Percentiles rank a stretch among this genome's conserved stretches.
Evolutionary conservation across 768 basidiomycete species (phyloP).

Genomic region (Trametes maxima): DNA sequence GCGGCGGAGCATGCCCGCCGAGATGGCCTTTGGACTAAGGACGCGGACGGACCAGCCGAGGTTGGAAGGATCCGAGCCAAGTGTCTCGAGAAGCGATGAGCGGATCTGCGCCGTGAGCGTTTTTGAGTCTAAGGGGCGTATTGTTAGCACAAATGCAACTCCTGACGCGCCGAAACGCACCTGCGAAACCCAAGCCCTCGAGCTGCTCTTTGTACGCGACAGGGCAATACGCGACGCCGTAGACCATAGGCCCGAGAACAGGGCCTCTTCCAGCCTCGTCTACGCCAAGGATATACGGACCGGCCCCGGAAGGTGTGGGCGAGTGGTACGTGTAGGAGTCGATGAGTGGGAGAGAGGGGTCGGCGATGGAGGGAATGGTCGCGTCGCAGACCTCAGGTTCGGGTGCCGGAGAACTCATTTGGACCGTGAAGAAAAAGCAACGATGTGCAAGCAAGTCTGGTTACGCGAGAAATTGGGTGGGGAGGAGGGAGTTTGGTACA

Average conservation of each 20-base stretch:
- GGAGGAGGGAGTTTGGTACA: background rate
- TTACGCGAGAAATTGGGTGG: too few relatives aligned
- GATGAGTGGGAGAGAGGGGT: conserved; percentile 57
- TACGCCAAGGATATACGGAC: conserved; percentile 95
- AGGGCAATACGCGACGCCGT: conserved; percentile 94
- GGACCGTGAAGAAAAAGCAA: too few relatives aligned
- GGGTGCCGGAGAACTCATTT: background rate
- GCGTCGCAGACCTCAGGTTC: background rate
- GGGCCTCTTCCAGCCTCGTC: conserved; percentile 98
- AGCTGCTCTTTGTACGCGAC: conserved; percentile 71
- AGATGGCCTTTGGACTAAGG: conserved; percentile 87
- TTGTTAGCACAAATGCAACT: background rate
- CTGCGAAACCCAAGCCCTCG: conserved; percentile 87
- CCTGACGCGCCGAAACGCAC: conserved; percentile 42
- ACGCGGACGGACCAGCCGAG: conserved; percentile 85
- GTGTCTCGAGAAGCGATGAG: conserved; percentile 60
- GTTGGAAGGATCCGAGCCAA: conserved; percentile 70
- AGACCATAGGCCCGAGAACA: conserved; percentile 93
- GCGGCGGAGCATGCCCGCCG: conserved; percentile 83
- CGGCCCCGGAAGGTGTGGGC: conserved; percentile 62
- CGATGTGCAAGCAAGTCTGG: background rate
- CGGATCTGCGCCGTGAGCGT: conserved; percentile 76
- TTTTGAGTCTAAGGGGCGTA: conserved; percentile 78
- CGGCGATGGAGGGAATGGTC: conserved; percentile 57
- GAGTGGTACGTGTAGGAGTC: conserved; percentile 83